Evolutionary conservation across 768 basidiomycete genomes (phyloP).

Genomic region (Leccinum uliginosum): DNA sequence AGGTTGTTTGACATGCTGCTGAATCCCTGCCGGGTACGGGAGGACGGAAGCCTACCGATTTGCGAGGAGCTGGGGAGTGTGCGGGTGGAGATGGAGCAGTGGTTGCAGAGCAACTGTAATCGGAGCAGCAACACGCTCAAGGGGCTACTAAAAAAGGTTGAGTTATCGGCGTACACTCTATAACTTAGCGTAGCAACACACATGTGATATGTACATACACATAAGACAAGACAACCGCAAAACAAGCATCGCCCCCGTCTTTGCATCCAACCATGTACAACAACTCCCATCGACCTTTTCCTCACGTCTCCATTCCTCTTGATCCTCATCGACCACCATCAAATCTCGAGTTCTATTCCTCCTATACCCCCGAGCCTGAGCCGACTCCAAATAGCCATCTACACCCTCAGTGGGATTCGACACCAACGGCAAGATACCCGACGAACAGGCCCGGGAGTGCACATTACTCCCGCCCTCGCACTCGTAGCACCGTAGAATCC

Average conservation of each 20-base stretch:
- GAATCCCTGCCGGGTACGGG: conserved; percentile 64
- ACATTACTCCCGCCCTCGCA: conserved; percentile 31
- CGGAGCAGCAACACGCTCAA: conserved; percentile 78
- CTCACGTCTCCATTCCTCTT: conserved; percentile 36
- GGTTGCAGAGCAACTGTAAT: conserved; percentile 85
- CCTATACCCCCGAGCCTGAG: conserved; percentile 30
- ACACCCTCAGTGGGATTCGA: conserved; percentile 33
- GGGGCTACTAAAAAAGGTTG: conserved; percentile 78
- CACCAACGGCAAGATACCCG: conserved; percentile 24
- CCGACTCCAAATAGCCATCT: conserved; percentile 20
- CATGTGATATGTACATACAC: no score
- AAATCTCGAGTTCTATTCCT: conserved; percentile 24
- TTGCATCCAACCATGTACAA: conserved; percentile 19
- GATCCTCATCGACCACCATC: conserved; percentile 32
- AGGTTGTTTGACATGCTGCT: conserved; percentile 80
- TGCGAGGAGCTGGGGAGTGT: conserved; percentile 60
- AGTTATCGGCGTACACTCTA: conserved; percentile 42
- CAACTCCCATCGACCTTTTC: conserved; percentile 29
- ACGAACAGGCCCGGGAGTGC: conserved; percentile 15
- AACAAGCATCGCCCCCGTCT: neutral
- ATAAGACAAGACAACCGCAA: conserved; percentile 1
- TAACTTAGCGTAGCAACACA: conserved; percentile 16
- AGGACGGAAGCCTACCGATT: conserved; percentile 65
- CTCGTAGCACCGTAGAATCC: conserved; percentile 36
- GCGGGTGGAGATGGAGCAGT: conserved; percentile 79